Evolutionary conservation across 208 protist genomes (phyloP).

Genomic region (Crithidia sp.): DNA sequence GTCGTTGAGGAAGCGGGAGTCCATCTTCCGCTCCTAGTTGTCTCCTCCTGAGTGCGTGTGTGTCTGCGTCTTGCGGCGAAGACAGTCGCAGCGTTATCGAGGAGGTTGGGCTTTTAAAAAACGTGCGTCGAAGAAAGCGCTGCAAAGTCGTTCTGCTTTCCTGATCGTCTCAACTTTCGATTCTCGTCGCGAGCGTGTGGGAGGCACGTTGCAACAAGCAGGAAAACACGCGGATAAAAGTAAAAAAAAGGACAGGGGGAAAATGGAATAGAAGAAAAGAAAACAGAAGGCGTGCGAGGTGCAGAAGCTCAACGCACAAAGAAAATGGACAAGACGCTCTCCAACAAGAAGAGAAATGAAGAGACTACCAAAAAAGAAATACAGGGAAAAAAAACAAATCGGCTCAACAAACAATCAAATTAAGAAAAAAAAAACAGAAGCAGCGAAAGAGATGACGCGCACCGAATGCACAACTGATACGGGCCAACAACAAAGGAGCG

Average conservation of each 20-base stretch:
- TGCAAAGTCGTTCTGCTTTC: no score
- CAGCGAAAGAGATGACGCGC: not conserved
- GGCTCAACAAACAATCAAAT: not conserved
- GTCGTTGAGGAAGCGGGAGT: conserved; percentile 25
- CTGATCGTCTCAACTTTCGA: no score
- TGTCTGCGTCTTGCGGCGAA: not conserved
- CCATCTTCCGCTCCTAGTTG: conserved; percentile 9
- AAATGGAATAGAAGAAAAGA: conserved; percentile 11
- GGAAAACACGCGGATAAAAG: not conserved
- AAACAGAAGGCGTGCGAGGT: not conserved
- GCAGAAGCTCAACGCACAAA: no score
- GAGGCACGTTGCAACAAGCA: no score
- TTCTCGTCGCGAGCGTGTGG: no score
- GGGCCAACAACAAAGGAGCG: not conserved
- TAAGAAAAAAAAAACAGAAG: conserved; percentile 1
- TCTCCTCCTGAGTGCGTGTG: not conserved
- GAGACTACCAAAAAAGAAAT: no score
- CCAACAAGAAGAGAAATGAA: no score
- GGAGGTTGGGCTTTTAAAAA: no score
- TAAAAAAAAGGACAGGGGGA: conserved; percentile 21
- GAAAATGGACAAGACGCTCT: no score
- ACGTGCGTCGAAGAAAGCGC: no score
- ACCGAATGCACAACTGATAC: no score
- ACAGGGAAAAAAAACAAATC: conserved; percentile 3
- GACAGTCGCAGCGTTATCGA: no score